Evolutionary conservation across 805 yeast species (phyloP).

Genomic region (Ogataea angusta): DNA sequence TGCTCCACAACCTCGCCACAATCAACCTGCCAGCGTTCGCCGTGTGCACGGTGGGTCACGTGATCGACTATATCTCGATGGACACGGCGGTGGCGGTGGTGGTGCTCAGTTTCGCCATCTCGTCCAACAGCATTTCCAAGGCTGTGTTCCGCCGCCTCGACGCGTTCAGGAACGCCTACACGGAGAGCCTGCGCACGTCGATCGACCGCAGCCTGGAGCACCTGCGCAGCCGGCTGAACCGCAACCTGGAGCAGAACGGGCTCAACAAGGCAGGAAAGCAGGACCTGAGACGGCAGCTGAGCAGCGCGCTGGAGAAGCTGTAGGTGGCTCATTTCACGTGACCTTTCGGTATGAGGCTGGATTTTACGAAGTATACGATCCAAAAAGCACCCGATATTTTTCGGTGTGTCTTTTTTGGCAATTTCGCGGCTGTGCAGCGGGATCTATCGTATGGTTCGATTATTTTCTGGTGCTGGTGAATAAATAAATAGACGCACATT

Average conservation of each 20-base stretch:
- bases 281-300: constrained; percentile 13
- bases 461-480: constrained; percentile 6
- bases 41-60: constrained; percentile 25
- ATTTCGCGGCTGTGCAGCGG: constrained; percentile 2
- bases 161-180: constrained; percentile 26
- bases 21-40: constrained; percentile 28
- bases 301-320: constrained; percentile 4
- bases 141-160: constrained; percentile 15
- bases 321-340: constrained; percentile 5
- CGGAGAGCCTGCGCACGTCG: constrained; percentile 24
- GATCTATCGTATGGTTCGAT: constrained; percentile 7
- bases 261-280: constrained; percentile 11
- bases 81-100: constrained; percentile 29
- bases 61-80: constrained; percentile 26
- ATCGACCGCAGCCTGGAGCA: constrained; percentile 24
- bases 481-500: constrained; percentile 9
- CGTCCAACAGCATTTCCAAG: constrained; percentile 27
- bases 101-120: constrained; percentile 27
- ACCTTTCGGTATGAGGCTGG: background rate
- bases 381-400: constrained; percentile 1
- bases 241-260: constrained; percentile 17
- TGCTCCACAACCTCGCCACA: constrained; percentile 24
- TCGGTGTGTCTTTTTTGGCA: constrained; percentile 2
- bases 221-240: constrained; percentile 18
- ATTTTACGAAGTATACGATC: constrained; percentile 2